Conservation (phyloP, 176 grass and related monocot genomes). For the Pontederia paniculata region DNA sequence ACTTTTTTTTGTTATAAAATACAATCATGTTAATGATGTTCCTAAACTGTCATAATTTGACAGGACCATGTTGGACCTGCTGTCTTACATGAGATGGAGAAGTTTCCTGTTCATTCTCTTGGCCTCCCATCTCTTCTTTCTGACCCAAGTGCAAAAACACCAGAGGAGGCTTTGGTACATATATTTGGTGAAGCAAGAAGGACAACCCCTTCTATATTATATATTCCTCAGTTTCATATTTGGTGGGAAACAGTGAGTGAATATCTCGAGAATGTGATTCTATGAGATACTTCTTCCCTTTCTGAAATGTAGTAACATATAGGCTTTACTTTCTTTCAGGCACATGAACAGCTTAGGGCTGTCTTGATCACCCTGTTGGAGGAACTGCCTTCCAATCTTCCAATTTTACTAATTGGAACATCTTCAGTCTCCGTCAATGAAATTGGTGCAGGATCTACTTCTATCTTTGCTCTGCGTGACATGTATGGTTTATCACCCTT, state of each 20-base stretch:
- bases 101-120: conserved; percentile 91
- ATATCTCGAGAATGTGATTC: neutral
- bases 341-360: conserved; percentile 82
- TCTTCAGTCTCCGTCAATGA: conserved; percentile 57
- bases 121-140: conserved; percentile 95
- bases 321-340: conserved; percentile 38
- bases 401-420: conserved; percentile 78
- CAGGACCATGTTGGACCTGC: conserved; percentile 99
- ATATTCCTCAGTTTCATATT: conserved; percentile 96
- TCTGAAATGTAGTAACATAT: neutral
- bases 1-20: conserved; percentile 15
- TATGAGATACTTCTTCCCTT: neutral
- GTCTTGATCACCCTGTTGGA: conserved; percentile 84
- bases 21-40: conserved; percentile 5
- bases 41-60: conserved; percentile 37
- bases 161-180: conserved; percentile 99
- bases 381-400: conserved; percentile 86
- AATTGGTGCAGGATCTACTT: conserved; percentile 74
- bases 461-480: conserved; percentile 75
- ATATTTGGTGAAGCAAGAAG: conserved; percentile 99
- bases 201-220: conserved; percentile 89
- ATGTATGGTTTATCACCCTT: conserved; percentile 46
- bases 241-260: conserved; percentile 99
- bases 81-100: conserved; percentile 95
- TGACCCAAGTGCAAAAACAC: conserved; percentile 95